A percentile compares a stretch with the other conserved stretches of the same genome.
phyloP scores from a whole-genome alignment of 768 basidiomycete genomes.

The Boletellus sp. region DNA sequence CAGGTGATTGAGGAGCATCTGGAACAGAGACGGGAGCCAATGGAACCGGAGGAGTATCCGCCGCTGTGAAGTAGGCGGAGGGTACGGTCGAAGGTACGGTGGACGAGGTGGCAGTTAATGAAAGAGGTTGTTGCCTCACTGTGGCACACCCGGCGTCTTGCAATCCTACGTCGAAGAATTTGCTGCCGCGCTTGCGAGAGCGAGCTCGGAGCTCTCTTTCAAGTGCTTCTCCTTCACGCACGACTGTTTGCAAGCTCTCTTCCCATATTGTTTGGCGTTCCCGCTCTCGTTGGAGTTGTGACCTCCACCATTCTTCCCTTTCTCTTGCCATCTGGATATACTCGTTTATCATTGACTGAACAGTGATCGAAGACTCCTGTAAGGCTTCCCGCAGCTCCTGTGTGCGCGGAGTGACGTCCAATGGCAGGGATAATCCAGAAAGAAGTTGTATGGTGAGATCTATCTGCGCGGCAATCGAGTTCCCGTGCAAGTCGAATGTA shows the following conservation, averaged over 20 bases:
- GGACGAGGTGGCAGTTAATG: constrained; percentile 7
- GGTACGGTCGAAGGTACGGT: constrained; percentile 16
- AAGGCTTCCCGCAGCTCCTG: constrained; percentile 48
- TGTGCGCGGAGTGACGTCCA: constrained; percentile 25
- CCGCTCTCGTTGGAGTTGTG: constrained; percentile 60
- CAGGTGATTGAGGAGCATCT: constrained; percentile 8
- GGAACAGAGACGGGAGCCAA: not conserved
- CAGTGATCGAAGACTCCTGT: constrained; percentile 53
- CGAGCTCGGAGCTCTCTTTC: constrained; percentile 73
- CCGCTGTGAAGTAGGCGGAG: constrained; percentile 22
- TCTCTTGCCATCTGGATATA: constrained; percentile 68
- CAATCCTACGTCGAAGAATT: constrained; percentile 43
- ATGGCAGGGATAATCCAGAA: constrained; percentile 37
- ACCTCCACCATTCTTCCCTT: constrained; percentile 78
- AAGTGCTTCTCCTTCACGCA: constrained; percentile 77
- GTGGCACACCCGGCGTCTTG: constrained; percentile 18
- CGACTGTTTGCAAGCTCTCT: constrained; percentile 82
- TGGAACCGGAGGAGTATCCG: constrained; percentile 17
- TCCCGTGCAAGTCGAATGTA: constrained; percentile 64
- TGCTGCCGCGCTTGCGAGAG: constrained; percentile 56
- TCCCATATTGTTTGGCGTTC: constrained; percentile 77
- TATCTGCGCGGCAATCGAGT: constrained; percentile 68
- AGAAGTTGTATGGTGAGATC: constrained; percentile 72
- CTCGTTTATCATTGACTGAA: constrained; percentile 59
- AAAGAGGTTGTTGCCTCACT: constrained; percentile 20